Percentiles rank a stretch among this genome's conserved stretches.
phyloP scores from a whole-genome alignment of 108 stramenopile species.

The Mayamaea pseudoterrestris region DNA sequence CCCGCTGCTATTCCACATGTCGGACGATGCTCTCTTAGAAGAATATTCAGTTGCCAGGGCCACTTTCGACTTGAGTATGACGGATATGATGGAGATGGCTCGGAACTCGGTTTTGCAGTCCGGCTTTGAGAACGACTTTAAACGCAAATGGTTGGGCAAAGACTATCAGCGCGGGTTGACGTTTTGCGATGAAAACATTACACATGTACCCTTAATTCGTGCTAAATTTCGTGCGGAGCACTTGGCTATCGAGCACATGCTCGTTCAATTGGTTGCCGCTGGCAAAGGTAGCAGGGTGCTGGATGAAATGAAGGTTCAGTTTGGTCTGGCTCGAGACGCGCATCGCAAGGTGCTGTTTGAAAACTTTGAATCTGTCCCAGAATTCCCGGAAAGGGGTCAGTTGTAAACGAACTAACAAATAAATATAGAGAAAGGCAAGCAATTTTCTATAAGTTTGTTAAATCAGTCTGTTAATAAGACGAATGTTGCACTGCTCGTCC shows the following conservation, averaged over 20 bases:
- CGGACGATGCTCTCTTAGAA: constrained; percentile 94
- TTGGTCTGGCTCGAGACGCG: constrained; percentile 72
- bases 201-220: constrained; percentile 79
- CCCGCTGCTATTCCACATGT: constrained; percentile 96
- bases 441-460: no score
- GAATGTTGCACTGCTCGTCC: no score
- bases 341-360: constrained; percentile 66
- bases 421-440: no score
- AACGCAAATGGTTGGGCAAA: constrained; percentile 91
- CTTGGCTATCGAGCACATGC: constrained; percentile 77
- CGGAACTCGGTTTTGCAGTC: constrained; percentile 91
- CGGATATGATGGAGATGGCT: constrained; percentile 96
- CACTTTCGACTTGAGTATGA: constrained; percentile 93
- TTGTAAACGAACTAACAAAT: no score
- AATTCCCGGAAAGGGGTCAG: constrained; percentile 71
- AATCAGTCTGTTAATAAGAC: no score
- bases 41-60: constrained; percentile 97
- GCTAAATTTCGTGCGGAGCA: constrained; percentile 87
- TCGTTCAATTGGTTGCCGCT: constrained; percentile 59
- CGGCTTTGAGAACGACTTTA: constrained; percentile 91
- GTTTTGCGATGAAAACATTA: constrained; percentile 76
- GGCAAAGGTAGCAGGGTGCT: constrained; percentile 73
- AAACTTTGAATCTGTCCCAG: constrained; percentile 56
- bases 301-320: constrained; percentile 79
- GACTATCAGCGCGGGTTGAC: constrained; percentile 69